Conservation (phyloP, 345 rosid species). For the Rhodamnia rubescens region DNA sequence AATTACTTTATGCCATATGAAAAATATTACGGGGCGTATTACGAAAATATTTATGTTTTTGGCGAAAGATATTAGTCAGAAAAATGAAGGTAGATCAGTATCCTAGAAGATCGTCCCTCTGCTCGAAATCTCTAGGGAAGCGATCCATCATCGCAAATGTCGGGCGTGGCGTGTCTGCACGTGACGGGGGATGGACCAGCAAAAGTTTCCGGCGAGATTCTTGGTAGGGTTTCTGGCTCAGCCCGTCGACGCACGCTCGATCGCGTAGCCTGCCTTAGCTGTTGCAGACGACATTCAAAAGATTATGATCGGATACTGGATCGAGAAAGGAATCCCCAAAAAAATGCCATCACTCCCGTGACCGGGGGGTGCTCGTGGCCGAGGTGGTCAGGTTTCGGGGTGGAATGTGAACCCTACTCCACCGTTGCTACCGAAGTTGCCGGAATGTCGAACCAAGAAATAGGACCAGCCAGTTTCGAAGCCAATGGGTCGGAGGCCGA, state of each 20-base stretch:
- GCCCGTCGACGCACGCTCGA: neutral
- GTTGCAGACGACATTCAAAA: neutral
- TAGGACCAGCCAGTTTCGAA: neutral
- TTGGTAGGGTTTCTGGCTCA: neutral
- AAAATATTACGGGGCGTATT: neutral
- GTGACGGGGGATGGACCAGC: neutral
- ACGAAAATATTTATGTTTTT: neutral
- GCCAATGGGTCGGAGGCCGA: neutral
- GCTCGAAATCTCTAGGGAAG: neutral
- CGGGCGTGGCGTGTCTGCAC: neutral
- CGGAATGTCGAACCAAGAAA: neutral
- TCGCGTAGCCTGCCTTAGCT: neutral
- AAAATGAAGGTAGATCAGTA: neutral
- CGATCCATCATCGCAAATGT: neutral
- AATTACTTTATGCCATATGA: neutral
- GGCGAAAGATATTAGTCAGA: neutral
- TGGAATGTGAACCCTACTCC: neutral
- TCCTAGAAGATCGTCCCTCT: neutral
- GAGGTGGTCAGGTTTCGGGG: neutral
- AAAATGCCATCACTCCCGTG: neutral
- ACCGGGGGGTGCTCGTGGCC: neutral
- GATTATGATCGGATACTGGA: neutral
- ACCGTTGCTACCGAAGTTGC: neutral
- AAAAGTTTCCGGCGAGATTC: neutral
- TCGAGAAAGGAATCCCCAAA: neutral